A percentile compares a stretch with the other conserved stretches of the same genome.
phyloP scores from a whole-genome alignment of 345 rosid genomes.

The Sonneratia alba region DNA sequence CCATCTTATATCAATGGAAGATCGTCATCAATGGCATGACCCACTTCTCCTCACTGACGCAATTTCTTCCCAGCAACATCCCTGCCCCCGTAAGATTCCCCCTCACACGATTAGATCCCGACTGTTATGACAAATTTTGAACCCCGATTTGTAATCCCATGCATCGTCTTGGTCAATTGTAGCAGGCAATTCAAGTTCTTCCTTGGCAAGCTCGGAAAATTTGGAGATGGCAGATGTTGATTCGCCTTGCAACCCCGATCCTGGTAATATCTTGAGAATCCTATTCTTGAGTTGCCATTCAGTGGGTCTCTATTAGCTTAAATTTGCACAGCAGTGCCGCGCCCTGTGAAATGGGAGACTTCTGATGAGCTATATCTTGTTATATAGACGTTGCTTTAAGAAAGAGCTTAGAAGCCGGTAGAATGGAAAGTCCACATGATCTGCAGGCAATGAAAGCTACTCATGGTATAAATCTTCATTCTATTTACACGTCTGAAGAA shows the following conservation, averaged over 20 bases:
- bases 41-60: slow-evolving; percentile 44
- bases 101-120: background rate
- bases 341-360: background rate
- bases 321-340: background rate
- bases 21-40: slow-evolving; percentile 26
- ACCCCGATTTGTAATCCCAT: slow-evolving; percentile 1
- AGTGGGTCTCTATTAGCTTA: background rate
- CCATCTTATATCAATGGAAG: slow-evolving; percentile 1
- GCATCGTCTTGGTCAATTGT: slow-evolving; percentile 2
- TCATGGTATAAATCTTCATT: background rate
- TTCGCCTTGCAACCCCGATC: slow-evolving; percentile 13
- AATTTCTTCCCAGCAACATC: slow-evolving; percentile 17
- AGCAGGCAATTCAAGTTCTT: slow-evolving; percentile 17
- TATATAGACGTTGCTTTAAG: background rate
- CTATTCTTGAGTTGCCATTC: background rate
- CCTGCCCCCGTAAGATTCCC: slow-evolving; percentile 25
- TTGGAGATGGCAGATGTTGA: slow-evolving; percentile 28
- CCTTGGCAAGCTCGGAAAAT: slow-evolving; percentile 11
- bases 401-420: background rate
- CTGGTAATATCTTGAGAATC: slow-evolving; percentile 20
- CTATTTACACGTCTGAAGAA: background rate
- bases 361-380: background rate
- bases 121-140: background rate
- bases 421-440: background rate
- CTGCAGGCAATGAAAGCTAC: background rate